These are phyloP conservation scores for Cercophora newfieldiana DNA, from an alignment of 495 filamentous ascomycete genomes.

Conservation along the genomic window DNA sequence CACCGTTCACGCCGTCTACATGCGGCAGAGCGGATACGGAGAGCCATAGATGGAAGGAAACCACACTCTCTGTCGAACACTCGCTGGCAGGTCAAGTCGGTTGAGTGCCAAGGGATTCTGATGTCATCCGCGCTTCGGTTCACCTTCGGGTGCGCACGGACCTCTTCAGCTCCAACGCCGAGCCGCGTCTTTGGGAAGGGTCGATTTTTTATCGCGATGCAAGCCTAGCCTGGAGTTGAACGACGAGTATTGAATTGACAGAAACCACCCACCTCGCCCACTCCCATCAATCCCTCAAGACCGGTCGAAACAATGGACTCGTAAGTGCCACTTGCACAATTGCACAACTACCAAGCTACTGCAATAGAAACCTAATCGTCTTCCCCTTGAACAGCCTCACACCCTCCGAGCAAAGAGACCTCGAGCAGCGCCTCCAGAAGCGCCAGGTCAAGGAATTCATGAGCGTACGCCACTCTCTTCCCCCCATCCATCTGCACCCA, in stretches of 20 bases:
- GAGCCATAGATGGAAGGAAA: neutral
- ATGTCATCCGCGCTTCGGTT: conserved; percentile 6
- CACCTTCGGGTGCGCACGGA: conserved; percentile 16
- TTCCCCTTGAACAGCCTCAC: conserved; percentile 56
- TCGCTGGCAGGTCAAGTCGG: neutral
- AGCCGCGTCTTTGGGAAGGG: neutral
- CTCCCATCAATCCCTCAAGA: neutral
- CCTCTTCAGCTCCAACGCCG: neutral
- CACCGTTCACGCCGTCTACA: neutral
- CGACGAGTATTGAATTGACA: neutral
- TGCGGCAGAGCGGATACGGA: too few species aligned
- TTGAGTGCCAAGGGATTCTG: neutral
- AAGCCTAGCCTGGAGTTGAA: neutral
- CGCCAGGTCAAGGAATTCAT: conserved; percentile 99
- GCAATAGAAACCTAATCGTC: conserved; percentile 18
- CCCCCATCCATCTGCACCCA: neutral
- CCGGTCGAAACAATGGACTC: conserved; percentile 9
- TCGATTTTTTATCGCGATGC: conserved; percentile 10
- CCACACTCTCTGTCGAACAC: neutral
- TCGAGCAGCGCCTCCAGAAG: conserved; percentile 87
- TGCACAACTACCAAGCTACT: neutral
- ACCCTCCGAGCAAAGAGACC: conserved; percentile 81
- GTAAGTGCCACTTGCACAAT: neutral
- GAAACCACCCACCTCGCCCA: neutral
- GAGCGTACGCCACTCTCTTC: conserved; percentile 60